Conservation (phyloP, 2,329 filamentous ascomycete species). For the Bipolaris victoriae region DNA sequence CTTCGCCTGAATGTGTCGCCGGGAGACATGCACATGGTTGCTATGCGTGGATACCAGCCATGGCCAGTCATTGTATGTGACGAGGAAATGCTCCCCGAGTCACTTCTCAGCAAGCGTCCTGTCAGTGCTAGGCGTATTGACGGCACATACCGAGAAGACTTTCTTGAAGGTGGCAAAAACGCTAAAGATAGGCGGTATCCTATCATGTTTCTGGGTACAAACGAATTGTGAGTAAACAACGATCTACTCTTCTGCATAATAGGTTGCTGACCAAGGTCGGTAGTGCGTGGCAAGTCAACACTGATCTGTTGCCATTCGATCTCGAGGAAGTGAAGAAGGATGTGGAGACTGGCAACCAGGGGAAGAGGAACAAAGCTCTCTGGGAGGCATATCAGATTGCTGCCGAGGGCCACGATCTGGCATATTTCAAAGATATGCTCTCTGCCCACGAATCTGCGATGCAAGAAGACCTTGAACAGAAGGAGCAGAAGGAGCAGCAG, state of each 20-base stretch:
- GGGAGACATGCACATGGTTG: constrained; percentile 89
- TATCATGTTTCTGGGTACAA: constrained; percentile 92
- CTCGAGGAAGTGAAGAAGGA: constrained; percentile 73
- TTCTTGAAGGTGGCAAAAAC: constrained; percentile 85
- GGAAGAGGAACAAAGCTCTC: constrained; percentile 83
- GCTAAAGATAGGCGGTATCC: constrained; percentile 85
- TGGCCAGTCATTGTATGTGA: constrained; percentile 96
- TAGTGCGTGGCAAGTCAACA: constrained; percentile 92
- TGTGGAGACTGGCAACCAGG: constrained; percentile 74
- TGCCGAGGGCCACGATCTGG: constrained; percentile 75
- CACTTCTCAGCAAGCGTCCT: constrained; percentile 77
- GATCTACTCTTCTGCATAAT: not conserved
- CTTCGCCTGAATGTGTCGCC: constrained; percentile 77
- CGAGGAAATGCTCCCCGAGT: constrained; percentile 87
- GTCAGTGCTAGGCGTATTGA: constrained; percentile 82
- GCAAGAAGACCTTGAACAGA: constrained; percentile 64
- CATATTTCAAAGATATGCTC: constrained; percentile 84
- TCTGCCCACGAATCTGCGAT: constrained; percentile 62
- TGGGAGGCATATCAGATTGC: constrained; percentile 81
- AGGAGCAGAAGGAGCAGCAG: constrained; percentile 67
- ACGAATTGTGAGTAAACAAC: constrained; percentile 85
- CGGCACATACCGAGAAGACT: constrained; percentile 86
- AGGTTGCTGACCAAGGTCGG: constrained; percentile 13
- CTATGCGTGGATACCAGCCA: constrained; percentile 90
- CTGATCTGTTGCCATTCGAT: constrained; percentile 77